Evolutionary conservation across 2,329 filamentous ascomycete species (phyloP).

Genomic region (Xylariomycetidae sp.): DNA sequence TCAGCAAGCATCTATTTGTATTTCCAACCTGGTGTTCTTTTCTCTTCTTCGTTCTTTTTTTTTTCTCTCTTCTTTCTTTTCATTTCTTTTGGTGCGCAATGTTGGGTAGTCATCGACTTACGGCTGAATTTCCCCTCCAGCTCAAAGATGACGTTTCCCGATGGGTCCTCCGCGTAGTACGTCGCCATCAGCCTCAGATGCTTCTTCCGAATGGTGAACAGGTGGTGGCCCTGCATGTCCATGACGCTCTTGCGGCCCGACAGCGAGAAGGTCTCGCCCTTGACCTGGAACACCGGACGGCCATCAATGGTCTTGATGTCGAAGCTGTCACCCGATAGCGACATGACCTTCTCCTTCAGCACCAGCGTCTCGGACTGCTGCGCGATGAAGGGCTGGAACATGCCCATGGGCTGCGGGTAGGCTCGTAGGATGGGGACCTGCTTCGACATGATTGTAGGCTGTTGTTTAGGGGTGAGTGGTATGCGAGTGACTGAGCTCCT

Average conservation of each 20-base stretch:
- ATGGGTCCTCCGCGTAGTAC: slow-evolving; percentile 43
- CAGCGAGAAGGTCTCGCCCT: slow-evolving; percentile 50
- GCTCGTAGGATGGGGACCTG: too few species aligned
- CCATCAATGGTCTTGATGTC: slow-evolving; percentile 53
- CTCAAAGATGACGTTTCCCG: slow-evolving; percentile 45
- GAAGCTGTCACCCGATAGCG: slow-evolving; percentile 60
- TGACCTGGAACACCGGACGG: slow-evolving; percentile 48
- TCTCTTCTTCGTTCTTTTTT: too few species aligned
- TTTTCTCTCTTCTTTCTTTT: too few species aligned
- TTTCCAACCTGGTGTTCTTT: too few species aligned
- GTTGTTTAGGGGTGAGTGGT: too few species aligned
- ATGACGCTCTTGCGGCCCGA: slow-evolving; percentile 51
- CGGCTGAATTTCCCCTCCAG: slow-evolving; percentile 51
- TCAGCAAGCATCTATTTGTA: too few species aligned
- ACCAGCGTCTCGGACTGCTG: slow-evolving; percentile 43
- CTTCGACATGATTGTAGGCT: too few species aligned
- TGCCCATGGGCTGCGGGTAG: slow-evolving; percentile 22
- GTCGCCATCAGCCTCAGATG: slow-evolving; percentile 45
- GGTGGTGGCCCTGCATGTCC: slow-evolving; percentile 47
- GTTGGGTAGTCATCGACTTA: slow-evolving; percentile 30
- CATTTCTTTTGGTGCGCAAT: too few species aligned
- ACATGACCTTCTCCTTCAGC: slow-evolving; percentile 58
- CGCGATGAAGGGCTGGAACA: slow-evolving; percentile 36
- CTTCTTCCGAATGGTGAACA: slow-evolving; percentile 57
- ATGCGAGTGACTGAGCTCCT: too few species aligned